Evolutionary conservation across 768 basidiomycete genomes (phyloP).

Genomic region (Leccinum obscurum): DNA sequence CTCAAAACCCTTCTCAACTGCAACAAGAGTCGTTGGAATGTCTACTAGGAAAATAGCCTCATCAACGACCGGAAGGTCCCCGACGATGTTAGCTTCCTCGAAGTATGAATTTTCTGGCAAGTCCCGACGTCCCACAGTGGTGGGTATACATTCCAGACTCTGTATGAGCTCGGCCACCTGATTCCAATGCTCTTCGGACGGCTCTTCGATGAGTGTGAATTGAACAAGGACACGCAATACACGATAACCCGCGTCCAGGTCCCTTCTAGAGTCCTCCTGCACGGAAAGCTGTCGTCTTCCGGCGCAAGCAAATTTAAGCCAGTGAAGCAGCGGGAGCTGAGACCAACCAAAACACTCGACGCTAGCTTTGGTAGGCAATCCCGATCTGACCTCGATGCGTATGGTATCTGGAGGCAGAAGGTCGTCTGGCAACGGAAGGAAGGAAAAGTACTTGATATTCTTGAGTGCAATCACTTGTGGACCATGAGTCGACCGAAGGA

Average conservation of each 20-base stretch:
- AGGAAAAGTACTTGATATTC: conserved; percentile 55
- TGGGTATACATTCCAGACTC: conserved; percentile 65
- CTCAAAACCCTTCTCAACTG: not conserved
- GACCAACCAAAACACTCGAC: conserved; percentile 67
- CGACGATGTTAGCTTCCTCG: conserved; percentile 79
- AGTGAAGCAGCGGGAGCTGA: conserved; percentile 69
- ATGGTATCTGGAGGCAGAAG: conserved; percentile 76
- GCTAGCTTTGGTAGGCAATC: conserved; percentile 42
- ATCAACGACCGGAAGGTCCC: conserved; percentile 8
- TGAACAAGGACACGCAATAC: conserved; percentile 62
- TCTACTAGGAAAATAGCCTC: not conserved
- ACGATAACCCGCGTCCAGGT: conserved; percentile 52
- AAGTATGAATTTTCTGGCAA: conserved; percentile 76
- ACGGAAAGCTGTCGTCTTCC: conserved; percentile 21
- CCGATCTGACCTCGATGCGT: conserved; percentile 60
- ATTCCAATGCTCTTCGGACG: conserved; percentile 52
- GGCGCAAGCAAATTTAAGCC: conserved; percentile 63
- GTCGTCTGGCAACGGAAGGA: conserved; percentile 65
- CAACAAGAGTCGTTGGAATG: not conserved
- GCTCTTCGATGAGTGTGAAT: conserved; percentile 69
- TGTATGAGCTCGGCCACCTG: conserved; percentile 51
- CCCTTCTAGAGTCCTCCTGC: not conserved
- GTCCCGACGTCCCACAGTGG: conserved; percentile 63
- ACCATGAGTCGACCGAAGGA: conserved; percentile 2
- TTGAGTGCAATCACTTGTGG: conserved; percentile 41